These are phyloP conservation scores for Acorus calamus DNA, from an alignment of 106 monocot genomes.

Conservation along the genomic window DNA sequence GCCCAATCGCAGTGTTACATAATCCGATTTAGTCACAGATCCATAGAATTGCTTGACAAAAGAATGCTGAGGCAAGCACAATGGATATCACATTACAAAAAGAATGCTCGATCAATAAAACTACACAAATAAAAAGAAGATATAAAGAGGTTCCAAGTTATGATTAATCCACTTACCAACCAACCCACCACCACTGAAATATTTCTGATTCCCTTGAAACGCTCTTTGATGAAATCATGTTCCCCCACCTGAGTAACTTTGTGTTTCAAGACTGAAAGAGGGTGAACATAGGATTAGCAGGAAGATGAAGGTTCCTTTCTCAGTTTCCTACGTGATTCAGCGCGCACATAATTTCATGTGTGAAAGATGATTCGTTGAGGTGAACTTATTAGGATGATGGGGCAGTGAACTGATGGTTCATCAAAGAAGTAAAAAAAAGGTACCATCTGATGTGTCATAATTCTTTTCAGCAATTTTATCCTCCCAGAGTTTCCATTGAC, in stretches of 20 bases:
- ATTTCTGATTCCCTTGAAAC: conserved; percentile 32
- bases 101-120: too few relatives aligned
- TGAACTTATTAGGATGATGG: too few relatives aligned
- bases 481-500: conserved; percentile 59
- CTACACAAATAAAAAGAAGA: too few relatives aligned
- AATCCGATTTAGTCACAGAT: conserved; percentile 71
- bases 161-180: conserved; percentile 28
- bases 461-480: conserved; percentile 26
- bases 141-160: not conserved
- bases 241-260: conserved; percentile 17
- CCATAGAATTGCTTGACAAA: conserved; percentile 88
- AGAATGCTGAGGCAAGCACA: conserved; percentile 49
- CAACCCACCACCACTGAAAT: conserved; percentile 33
- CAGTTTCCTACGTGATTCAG: too few relatives aligned
- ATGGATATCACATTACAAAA: not conserved
- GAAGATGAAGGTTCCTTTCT: too few relatives aligned
- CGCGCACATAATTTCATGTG: too few relatives aligned
- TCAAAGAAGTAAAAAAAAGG: not conserved
- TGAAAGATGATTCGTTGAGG: too few relatives aligned
- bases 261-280: not conserved
- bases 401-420: too few relatives aligned
- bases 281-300: too few relatives aligned
- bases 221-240: conserved; percentile 40
- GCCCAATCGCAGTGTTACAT: conserved; percentile 63
- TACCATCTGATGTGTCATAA: conserved; percentile 19